These are phyloP conservation scores for Vitis labrusca DNA, from an alignment of 164 flowering plant genomes.

Conservation along the genomic window DNA sequence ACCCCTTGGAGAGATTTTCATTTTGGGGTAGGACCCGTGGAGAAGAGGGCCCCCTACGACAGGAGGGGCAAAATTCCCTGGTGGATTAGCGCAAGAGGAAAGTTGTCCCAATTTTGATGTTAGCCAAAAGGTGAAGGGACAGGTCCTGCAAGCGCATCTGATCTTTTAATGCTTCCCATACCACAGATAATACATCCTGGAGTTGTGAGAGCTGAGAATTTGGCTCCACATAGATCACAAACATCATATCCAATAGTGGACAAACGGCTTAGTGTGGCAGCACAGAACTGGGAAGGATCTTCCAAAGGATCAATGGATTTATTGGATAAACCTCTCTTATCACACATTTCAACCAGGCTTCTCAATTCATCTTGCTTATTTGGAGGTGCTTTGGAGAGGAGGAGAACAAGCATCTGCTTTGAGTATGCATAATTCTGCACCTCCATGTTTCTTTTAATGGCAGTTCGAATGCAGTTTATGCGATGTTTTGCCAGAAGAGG, in stretches of 20 bases:
- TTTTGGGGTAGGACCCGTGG: too few relatives aligned
- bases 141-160: constrained; percentile 73
- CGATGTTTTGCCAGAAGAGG: constrained; percentile 95
- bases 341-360: constrained; percentile 83
- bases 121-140: constrained; percentile 91
- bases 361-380: constrained; percentile 95
- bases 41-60: background rate
- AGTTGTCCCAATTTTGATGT: background rate
- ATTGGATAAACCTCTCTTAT: constrained; percentile 85
- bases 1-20: too few relatives aligned
- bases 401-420: constrained; percentile 97
- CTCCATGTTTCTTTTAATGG: constrained; percentile 97
- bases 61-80: background rate
- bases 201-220: constrained; percentile 83
- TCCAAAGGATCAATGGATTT: constrained; percentile 96
- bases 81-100: background rate
- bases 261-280: constrained; percentile 92
- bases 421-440: constrained; percentile 91
- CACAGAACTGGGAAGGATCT: constrained; percentile 98
- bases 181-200: constrained; percentile 99
- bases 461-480: constrained; percentile 90
- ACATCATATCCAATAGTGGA: constrained; percentile 98
- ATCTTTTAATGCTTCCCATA: constrained; percentile 98
- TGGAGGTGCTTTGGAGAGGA: constrained; percentile 88
- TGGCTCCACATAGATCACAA: constrained; percentile 98